Evolutionary conservation across 148 eudicot genomes (phyloP), one percentile per base, ranked within the genome.

Genomic region (Nepenthes gracilis): DNA sequence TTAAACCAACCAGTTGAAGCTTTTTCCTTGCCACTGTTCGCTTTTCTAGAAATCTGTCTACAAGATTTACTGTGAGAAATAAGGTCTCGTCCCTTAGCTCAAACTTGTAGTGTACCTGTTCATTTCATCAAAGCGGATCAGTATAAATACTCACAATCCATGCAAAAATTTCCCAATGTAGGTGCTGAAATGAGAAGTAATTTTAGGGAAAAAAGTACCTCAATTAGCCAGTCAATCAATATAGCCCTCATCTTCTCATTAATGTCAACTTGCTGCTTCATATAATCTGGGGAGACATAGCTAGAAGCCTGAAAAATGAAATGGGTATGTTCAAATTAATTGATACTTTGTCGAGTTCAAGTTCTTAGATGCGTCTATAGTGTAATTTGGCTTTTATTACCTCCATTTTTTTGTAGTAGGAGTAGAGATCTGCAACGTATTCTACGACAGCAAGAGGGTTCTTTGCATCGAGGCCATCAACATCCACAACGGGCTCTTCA

Each of bases 21-120:
- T 54, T 54, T 15, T 54, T 54, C 57, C 35, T 23, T n/a, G 66
- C 81, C 40, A 90, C 78, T 13, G 73, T 15, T 55, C 83, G 79
- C 36, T 65, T 75, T 9, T 77, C 95, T 65, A 90, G 70, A 61
- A 90, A 90, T 72, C 97, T 78, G 55, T 90, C 97, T 61, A 90
- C 81, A 0, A 90, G 71, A 55, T 85, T 81, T 34, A 90, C 87
- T 0, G 97, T 87, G 57, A 90, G 83, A 66, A 79, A 90, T 12
- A 90, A 60, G 0, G 95, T 90, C 72, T 90, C 97, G 3, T 85
- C 88, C 73, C 86, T 77, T 33, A 90, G 78, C 9, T 85, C 95
- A 65, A 90, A 87, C 61, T 90, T 90, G 68, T 90, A 80, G 62
- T 90, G 97, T 23, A 87, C 97, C 97, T 90, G 88, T 74, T 3